Base-by-base conservation (phyloP, 192 early-diverging fungal species). In the Podila minutissima region DNA sequence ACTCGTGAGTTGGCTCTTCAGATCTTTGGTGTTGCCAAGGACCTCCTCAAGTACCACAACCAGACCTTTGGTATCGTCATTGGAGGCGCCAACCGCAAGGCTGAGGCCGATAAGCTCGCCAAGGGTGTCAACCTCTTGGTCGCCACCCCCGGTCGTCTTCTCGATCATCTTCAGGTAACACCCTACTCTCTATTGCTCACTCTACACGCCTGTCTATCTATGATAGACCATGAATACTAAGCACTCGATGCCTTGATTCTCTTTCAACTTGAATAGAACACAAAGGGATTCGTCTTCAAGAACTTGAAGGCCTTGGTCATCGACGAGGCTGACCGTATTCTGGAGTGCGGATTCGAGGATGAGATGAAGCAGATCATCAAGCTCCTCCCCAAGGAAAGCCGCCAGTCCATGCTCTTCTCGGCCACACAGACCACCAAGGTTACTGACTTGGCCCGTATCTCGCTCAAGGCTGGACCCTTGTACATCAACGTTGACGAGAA, bases 341-440 rank as follows among this genome's bases (percentile, higher is more conserved):
- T 98, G 81, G 96, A 98, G 84, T 94, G 95, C 82, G 98, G 98
- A 59, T 98, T 99, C 84, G 98, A 99, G 83, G 95, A 97, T 62
- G 97, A 99, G 85, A 98, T 99, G 97, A 95, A 94, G 73, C 94
- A 96, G 73, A 98, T 99, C 69, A 91, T 99, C 82, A 96, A 95
- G 83, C 87, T 97, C 58, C 86, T 99, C 64, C 98, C 98, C 20
- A 88, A 85, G 82, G 85, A 88, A 75, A 94, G 93, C 67, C 97
- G 98, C 67, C 98, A 99, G 83, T 94, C 96, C 32, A 95, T 98
- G 96, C 89, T 99, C 50, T 99, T 99, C 82, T 99, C 98, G 32
- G 98, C 98, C 32, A 99, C 98, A 12, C 97, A 98, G 84, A 99
- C 98, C 2, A 99, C 97, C 57, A 98, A 99, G 87, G 97, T 99